Percentiles rank a stretch among this genome's conserved stretches.
These are phyloP conservation scores for Leccinum aurantiacum DNA, from an alignment of 768 basidiomycete genomes.

Conservation along the genomic window DNA sequence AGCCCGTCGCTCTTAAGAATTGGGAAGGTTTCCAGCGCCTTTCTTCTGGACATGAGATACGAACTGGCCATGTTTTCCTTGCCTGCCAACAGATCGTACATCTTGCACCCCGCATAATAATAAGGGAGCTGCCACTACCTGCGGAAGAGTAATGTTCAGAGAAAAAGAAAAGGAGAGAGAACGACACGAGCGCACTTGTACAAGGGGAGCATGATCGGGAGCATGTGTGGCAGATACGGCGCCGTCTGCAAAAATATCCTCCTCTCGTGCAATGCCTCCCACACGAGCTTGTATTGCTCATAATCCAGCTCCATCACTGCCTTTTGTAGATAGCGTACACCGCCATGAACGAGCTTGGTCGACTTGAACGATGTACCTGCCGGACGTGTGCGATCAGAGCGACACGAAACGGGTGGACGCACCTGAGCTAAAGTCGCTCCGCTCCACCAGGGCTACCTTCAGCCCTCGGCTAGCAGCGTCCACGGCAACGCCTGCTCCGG, in stretches of 20 bases:
- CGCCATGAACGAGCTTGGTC: slow-evolving; percentile 97
- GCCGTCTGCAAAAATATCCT: slow-evolving; percentile 94
- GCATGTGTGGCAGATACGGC: slow-evolving; percentile 87
- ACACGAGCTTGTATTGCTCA: slow-evolving; percentile 93
- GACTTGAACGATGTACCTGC: slow-evolving; percentile 94
- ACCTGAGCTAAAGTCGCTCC: slow-evolving; percentile 92
- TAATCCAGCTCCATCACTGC: slow-evolving; percentile 95
- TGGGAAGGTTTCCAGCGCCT: slow-evolving; percentile 78
- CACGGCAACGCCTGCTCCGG: slow-evolving; percentile 94
- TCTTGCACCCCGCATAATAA: too few species aligned
- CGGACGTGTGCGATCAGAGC: neutral
- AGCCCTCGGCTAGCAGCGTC: slow-evolving; percentile 92
- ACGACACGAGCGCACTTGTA: slow-evolving; percentile 64
- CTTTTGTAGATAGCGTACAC: slow-evolving; percentile 96
- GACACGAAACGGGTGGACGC: slow-evolving; percentile 21
- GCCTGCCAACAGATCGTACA: too few species aligned
- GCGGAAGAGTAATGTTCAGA: neutral
- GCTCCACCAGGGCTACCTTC: slow-evolving; percentile 91
- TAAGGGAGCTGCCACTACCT: slow-evolving; percentile 40
- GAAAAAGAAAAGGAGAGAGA: slow-evolving; percentile 3
- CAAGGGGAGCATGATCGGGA: slow-evolving; percentile 96
- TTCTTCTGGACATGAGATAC: too few species aligned
- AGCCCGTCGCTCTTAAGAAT: slow-evolving; percentile 93
- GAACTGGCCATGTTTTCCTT: too few species aligned
- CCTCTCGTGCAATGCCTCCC: slow-evolving; percentile 92